Evolutionary conservation across 192 early-diverging fungal genomes (phyloP), one percentile per base, ranked within the genome.

Genomic region (Coemansia sp.): DNA sequence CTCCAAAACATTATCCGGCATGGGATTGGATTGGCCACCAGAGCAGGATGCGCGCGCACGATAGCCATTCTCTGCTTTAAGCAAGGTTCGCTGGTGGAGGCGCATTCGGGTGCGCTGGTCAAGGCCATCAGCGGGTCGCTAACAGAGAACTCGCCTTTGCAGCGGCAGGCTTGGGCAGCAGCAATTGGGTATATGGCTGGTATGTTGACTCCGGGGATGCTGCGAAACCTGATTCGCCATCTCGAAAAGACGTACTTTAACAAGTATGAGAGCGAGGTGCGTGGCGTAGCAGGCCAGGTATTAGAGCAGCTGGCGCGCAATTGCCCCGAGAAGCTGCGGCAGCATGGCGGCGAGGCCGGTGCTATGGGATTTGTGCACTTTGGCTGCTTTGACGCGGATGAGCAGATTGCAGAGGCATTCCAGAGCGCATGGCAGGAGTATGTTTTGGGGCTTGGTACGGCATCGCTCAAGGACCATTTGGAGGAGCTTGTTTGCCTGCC

Each of bases 31-130:
- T 69, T 97, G 10, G 91, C 95, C 5, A 93, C 95, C 17, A 82
- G 90, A 64, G 95, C 95, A 9, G 95, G 95, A 0, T 84, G 83
- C 58, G 95, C 95, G 18, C 83, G 93, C 32, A 80, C 91, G 29
- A 74, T 97, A 15, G 89, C 86, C 8, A 77, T 87, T 22, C 59
- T 97, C 18, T 88, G 83, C 32, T 82, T 89, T 43, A 82, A 86
- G 46, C 75, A 81, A 22, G 80, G 87, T 5, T 44, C 70, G 3
- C 72, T 89, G 9, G 66, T 94, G 9, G 51, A 76, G 38, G 85
- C 86, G 6, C 74, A 83, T 72, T 88, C 91, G 0, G 84, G 91
- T 36, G 65, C 60, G 0, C 58, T 89, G 41, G 60, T 95, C 27
- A 93, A 90, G 58, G 87, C 86, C 0, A 58, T 97, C 14, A 85